Evolutionary conservation across 345 rosid species (phyloP), one percentile per base, ranked within the genome.

Genomic region (Salix koriyanagi): DNA sequence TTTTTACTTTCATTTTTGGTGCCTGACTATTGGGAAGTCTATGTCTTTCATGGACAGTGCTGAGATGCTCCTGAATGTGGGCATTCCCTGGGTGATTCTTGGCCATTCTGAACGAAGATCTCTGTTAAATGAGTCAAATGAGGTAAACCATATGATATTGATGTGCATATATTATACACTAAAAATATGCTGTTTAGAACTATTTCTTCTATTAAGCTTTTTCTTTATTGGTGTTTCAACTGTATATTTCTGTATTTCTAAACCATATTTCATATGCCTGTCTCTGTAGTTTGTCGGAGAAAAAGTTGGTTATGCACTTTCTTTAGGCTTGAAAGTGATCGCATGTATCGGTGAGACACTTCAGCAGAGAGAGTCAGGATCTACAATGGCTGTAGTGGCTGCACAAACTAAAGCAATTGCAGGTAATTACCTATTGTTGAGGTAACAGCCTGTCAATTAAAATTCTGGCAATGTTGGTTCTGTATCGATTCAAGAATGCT

Each of bases 301-400:
- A 39, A 91, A 91, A 75, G 92, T 88, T 15, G 88, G 87, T 15
- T 88, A 86, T 73, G 89, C 91, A 16, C 89, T 91, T 76, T 80
- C 91, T 73, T 82, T 76, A 83, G 93, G 93, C 70, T 71, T 91
- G 75, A 88, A 88, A 77, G 96, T 91, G 83, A 90, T 91, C 37
- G 91, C 92, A 44, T 91, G 96, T 79, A 65, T 91, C 62, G 93
- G 93, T 21, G 93, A 91, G 88, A 89, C 93, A 19, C 90, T 91
- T 44, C 90, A 90, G 85, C 92, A 90, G 82, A 88, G 92, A 70
- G 93, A 91, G 80, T 83, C 93, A 39, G 93, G 96, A 77, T 85
- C 90, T 54, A 91, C 93, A 4, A 36, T 91, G 88, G 84, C 75
- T 69, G 91, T 91, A 34, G 93, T 89, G 68, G 89, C 93, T 79